phyloP scores from a whole-genome alignment of 352 stramenopile species.

The Phytophthora europaea region DNA sequence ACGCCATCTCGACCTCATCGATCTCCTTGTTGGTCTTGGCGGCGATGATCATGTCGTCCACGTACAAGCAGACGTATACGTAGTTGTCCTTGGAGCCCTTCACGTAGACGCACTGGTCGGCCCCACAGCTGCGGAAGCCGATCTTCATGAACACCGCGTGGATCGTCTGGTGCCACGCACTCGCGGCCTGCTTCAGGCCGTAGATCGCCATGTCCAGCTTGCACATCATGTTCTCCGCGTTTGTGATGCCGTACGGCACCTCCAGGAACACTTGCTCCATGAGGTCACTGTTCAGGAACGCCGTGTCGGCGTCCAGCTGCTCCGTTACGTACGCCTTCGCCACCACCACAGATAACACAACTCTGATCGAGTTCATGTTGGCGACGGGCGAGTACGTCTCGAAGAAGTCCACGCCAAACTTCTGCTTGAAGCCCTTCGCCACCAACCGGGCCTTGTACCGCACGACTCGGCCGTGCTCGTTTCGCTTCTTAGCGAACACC shows the following conservation, averaged over 20 bases:
- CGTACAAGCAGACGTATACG: no score
- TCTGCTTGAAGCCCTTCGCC: not conserved
- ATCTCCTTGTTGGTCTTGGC: no score
- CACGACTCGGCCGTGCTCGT: not conserved
- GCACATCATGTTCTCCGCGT: slow-evolving; percentile 10
- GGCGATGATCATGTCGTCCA: no score
- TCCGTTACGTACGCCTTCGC: not conserved
- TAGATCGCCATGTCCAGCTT: slow-evolving; percentile 31
- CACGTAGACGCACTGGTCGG: slow-evolving; percentile 21
- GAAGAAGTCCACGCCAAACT: not conserved
- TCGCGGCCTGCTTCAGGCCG: slow-evolving; percentile 27
- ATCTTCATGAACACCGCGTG: slow-evolving; percentile 20
- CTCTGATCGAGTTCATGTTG: slow-evolving; percentile 2
- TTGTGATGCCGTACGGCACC: not conserved
- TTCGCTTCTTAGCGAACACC: not conserved
- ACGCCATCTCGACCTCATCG: no score
- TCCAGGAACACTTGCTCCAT: slow-evolving; percentile 10
- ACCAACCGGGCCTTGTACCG: not conserved
- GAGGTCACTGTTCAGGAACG: no score
- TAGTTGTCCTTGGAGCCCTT: no score
- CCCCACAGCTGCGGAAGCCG: slow-evolving; percentile 21
- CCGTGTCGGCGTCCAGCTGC: no score
- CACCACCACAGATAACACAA: not conserved
- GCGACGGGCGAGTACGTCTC: not conserved
- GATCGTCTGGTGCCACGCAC: slow-evolving; percentile 39